Conservation (phyloP, 1,139 yeast species). For the Pichia inconspicua region DNA sequence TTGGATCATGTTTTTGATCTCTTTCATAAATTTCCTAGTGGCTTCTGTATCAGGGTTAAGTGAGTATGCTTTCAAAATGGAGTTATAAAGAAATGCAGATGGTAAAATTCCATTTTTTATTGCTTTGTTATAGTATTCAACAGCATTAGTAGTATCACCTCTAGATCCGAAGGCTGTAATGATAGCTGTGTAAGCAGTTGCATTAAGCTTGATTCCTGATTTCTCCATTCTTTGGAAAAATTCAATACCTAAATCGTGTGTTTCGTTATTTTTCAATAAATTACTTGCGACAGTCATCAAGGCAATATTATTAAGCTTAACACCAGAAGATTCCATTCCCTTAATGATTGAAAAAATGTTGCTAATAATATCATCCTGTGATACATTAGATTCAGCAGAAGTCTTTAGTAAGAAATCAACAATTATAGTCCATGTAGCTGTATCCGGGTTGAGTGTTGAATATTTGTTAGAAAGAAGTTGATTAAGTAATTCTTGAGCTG, state of each 20-base stretch:
- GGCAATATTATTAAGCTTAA: slow-evolving; percentile 44
- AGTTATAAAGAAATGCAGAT: slow-evolving; percentile 49
- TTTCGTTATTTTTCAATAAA: slow-evolving; percentile 40
- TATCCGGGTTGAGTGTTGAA: slow-evolving; percentile 37
- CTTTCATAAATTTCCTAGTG: slow-evolving; percentile 18
- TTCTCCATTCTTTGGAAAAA: slow-evolving; percentile 39
- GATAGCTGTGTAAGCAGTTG: slow-evolving; percentile 45
- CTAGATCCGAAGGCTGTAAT: slow-evolving; percentile 47
- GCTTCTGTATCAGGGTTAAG: slow-evolving; percentile 16
- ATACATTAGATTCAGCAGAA: slow-evolving; percentile 31
- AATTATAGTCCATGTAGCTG: slow-evolving; percentile 59
- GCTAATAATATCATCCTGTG: slow-evolving; percentile 33
- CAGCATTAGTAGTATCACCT: slow-evolving; percentile 45
- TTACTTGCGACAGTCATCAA: slow-evolving; percentile 52
- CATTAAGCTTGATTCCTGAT: slow-evolving; percentile 31
- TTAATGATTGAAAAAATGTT: slow-evolving; percentile 33
- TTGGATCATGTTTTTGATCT: slow-evolving; percentile 8
- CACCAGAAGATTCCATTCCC: slow-evolving; percentile 33
- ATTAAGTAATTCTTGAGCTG: slow-evolving; percentile 31
- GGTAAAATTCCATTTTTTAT: slow-evolving; percentile 31
- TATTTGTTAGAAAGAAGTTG: slow-evolving; percentile 29
- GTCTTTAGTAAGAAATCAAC: slow-evolving; percentile 49
- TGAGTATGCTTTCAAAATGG: slow-evolving; percentile 46
- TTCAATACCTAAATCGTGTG: slow-evolving; percentile 45
- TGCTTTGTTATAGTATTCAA: slow-evolving; percentile 40